Base-by-base conservation (phyloP, 2,329 filamentous ascomycete genomes). In the Sclerotinia subarctica region DNA sequence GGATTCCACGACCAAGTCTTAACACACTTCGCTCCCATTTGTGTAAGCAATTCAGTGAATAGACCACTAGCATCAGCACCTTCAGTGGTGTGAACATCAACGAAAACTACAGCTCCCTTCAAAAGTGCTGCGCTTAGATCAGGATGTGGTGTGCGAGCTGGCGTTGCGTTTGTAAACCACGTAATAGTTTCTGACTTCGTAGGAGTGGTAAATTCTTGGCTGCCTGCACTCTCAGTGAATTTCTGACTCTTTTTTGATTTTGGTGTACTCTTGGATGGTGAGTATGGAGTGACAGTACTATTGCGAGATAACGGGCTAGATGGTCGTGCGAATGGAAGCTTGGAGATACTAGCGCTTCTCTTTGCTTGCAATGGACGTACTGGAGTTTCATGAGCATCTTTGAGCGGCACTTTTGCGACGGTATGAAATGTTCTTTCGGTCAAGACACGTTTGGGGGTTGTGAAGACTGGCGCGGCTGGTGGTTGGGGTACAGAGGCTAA, bases 11-110 rank as follows among this genome's bases (percentile, higher is more conserved):
- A 81, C 92, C 92, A 95, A 19, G 83, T 84, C 78, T 89, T 91
- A 54, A 94, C 85, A 74, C 91, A 93, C 57, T 87, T 86, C 26
- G 93, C 93, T 15, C 93, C 93, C 86, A 96, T 93, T 74, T 92
- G 87, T 11, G 83, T 86, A 29, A 96, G 84, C 8, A 96, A 83
- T 73, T 94, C 90, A 21, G 92, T 84, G 76, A 96, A 96, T 68
- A 95, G 87, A n/a, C 85, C 85, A 74, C 90, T 92, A 10, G 91
- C 91, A 78, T 95, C 91, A 32, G 88, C 89, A 7, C 93, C 93
- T 74, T 95, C 91, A 11, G 86, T 90, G 0, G 91, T 94, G 76
- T 92, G 87, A 2, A 96, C 92, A 77, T 97, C 93, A 2, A 95
- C 91, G 76, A 89, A 93, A 5, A 95, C 90, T 3, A 93, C 86